Conservation (phyloP, 2,329 filamentous ascomycete genomes). For the Drechslera avenae region DNA sequence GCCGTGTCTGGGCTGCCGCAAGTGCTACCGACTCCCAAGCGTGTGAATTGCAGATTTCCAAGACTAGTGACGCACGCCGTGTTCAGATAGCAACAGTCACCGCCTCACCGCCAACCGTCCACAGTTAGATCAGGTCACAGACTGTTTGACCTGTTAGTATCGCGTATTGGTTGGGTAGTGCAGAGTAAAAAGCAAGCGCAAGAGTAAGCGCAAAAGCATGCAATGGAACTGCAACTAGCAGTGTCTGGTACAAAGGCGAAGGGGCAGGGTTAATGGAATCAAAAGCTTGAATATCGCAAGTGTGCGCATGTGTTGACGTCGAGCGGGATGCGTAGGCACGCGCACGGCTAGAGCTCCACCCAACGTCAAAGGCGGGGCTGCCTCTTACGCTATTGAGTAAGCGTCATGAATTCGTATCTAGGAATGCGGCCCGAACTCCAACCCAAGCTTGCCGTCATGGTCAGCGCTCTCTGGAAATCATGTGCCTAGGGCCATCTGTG, state of each 20-base stretch:
- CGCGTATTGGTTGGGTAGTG: neutral
- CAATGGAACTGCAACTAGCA: neutral
- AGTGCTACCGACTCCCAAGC: neutral
- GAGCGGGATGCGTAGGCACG: neutral
- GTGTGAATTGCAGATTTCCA: neutral
- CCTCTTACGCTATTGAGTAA: neutral
- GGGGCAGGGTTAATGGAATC: neutral
- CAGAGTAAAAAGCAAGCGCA: neutral
- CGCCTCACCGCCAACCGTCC: neutral
- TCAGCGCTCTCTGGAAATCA: too few relatives aligned
- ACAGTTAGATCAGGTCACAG: neutral
- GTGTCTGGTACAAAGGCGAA: neutral
- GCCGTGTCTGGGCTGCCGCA: conserved; percentile 1
- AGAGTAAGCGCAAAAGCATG: neutral
- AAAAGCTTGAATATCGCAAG: conserved; percentile 1
- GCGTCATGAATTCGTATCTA: neutral
- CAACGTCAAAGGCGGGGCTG: neutral
- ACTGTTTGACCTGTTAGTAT: neutral
- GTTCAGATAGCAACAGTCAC: neutral
- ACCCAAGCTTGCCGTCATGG: too few relatives aligned
- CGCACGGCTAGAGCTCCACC: neutral
- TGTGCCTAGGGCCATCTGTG: neutral
- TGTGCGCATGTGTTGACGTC: conserved; percentile 3
- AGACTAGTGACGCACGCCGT: conserved; percentile 6
- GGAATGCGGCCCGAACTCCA: too few relatives aligned